Evolutionary conservation across 2,329 filamentous ascomycete species (phyloP).

Genomic region (Aspergillus eucalypticola): DNA sequence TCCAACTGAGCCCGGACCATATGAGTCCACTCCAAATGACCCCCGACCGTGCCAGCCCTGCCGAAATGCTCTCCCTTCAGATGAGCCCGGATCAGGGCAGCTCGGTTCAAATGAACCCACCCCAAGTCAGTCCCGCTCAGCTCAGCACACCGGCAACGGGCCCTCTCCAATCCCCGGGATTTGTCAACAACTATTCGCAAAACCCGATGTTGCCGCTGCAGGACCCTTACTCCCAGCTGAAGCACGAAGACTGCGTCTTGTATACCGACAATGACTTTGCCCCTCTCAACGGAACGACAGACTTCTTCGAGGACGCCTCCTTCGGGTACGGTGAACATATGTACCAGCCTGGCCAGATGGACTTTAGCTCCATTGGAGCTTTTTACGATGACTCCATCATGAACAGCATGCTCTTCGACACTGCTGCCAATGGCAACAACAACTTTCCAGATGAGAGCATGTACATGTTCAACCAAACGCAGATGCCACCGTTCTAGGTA

Average conservation of each 20-base stretch:
- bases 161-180: constrained; percentile 4
- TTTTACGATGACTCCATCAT: constrained; percentile 3
- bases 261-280: constrained; percentile 8
- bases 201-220: constrained; percentile 4
- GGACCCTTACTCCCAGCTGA: constrained; percentile 3
- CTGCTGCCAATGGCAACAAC: no score
- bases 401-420: constrained; percentile 6
- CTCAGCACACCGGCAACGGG: constrained; percentile 1
- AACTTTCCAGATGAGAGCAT: background rate
- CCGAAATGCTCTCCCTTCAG: background rate
- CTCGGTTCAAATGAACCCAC: constrained; percentile 1
- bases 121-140: constrained; percentile 3
- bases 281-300: constrained; percentile 1
- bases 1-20: constrained; percentile 1
- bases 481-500: constrained; percentile 5
- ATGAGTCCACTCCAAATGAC: constrained; percentile 2
- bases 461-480: background rate
- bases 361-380: background rate
- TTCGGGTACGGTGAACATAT: constrained; percentile 3
- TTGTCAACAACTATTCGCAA: constrained; percentile 2
- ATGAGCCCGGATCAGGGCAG: constrained; percentile 1
- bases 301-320: constrained; percentile 7
- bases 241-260: constrained; percentile 7
- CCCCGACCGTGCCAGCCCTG: background rate
- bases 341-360: constrained; percentile 3